These are phyloP conservation scores for Marasmius tenuissimus DNA, from an alignment of 1,284 basidiomycete species.

Conservation along the genomic window DNA sequence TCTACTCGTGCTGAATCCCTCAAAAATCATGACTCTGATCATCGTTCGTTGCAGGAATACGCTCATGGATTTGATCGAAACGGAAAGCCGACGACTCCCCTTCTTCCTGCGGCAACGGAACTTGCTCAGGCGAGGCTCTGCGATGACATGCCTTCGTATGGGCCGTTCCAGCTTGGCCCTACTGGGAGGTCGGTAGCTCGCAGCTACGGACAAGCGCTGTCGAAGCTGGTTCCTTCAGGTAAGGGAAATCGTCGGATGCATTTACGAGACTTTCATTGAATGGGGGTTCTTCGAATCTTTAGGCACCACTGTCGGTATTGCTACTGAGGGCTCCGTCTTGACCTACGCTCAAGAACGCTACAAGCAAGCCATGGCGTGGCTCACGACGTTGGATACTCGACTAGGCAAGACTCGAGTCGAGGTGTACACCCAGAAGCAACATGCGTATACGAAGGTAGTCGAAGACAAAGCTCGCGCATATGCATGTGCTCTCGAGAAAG, in stretches of 20 bases:
- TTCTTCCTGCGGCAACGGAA: not conserved
- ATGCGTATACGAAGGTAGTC: not conserved
- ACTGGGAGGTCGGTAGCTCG: not conserved
- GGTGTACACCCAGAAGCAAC: not conserved
- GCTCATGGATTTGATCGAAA: not conserved
- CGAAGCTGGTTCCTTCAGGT: not conserved
- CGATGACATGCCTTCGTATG: not conserved
- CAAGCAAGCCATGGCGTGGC: not conserved
- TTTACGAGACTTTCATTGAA: not conserved
- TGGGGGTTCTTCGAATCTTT: not conserved
- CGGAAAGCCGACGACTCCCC: not conserved
- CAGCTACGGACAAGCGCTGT: not conserved
- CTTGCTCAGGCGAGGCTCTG: not conserved
- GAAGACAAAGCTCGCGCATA: not conserved
- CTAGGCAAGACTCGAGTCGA: not conserved
- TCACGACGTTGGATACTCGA: not conserved
- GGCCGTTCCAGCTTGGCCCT: not conserved
- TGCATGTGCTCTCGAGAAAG: not conserved
- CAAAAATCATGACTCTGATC: not conserved
- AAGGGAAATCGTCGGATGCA: not conserved
- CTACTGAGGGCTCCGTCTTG: not conserved
- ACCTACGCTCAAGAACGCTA: not conserved
- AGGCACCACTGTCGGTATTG: not conserved
- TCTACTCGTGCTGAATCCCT: not conserved
- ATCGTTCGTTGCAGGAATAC: not conserved